Percentiles rank a stretch among this genome's conserved stretches.
Evolutionary conservation across 179 eudicot species (phyloP).

Genomic region (Silene coronaria): DNA sequence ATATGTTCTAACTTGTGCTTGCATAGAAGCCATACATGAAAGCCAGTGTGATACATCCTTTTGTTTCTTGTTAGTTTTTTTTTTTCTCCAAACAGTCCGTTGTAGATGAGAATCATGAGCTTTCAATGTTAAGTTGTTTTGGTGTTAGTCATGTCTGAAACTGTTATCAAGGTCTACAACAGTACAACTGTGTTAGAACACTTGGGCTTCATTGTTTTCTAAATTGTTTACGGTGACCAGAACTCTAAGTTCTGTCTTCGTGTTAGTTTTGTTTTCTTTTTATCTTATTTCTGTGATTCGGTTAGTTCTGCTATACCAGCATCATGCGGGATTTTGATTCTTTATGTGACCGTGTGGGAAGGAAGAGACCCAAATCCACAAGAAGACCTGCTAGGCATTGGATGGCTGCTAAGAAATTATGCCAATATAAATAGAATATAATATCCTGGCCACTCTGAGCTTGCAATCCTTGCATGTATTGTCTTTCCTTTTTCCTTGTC

Average conservation of each 20-base stretch:
- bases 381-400: background rate
- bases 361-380: constrained; percentile 1
- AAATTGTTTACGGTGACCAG: background rate
- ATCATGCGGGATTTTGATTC: background rate
- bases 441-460: background rate
- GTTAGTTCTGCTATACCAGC: background rate
- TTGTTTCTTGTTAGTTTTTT: background rate
- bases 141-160: background rate
- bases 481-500: background rate
- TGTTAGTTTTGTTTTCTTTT: background rate
- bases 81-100: background rate
- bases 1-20: background rate
- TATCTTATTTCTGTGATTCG: background rate
- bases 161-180: background rate
- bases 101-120: background rate
- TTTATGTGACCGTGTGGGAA: background rate
- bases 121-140: background rate
- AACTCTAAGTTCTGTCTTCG: background rate
- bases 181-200: background rate
- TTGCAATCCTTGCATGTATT: background rate
- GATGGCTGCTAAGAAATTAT: background rate
- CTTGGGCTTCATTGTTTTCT: background rate
- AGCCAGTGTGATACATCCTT: background rate
- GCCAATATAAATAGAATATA: background rate
- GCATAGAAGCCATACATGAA: background rate